Conservation (phyloP, 352 stramenopile species). For the Phytophthora pluvialis region DNA sequence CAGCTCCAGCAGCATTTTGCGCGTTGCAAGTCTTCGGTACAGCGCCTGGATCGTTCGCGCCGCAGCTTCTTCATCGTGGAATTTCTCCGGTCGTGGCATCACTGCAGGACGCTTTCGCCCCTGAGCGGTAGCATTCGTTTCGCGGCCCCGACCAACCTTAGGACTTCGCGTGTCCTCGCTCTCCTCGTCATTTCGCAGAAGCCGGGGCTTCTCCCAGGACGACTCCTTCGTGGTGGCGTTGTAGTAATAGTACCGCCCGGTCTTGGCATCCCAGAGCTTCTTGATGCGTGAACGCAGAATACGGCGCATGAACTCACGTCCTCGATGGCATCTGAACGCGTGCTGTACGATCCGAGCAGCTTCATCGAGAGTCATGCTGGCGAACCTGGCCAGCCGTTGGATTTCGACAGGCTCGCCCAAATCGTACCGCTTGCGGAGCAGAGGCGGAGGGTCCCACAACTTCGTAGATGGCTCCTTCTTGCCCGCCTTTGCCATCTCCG, state of each 20-base stretch:
- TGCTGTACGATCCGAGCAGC: constrained; percentile 64
- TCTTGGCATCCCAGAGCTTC: constrained; percentile 60
- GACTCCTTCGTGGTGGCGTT: constrained; percentile 74
- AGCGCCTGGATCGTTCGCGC: constrained; percentile 67
- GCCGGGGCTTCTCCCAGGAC: constrained; percentile 66
- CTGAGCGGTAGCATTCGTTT: background rate
- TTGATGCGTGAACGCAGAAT: constrained; percentile 62
- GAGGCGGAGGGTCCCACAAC: constrained; percentile 38
- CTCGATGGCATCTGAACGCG: constrained; percentile 50
- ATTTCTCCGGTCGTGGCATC: constrained; percentile 40
- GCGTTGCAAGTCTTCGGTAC: constrained; percentile 56
- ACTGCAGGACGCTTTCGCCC: constrained; percentile 13
- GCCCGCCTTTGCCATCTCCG: background rate
- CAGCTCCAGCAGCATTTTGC: constrained; percentile 50
- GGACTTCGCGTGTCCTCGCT: constrained; percentile 26
- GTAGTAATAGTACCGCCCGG: constrained; percentile 72
- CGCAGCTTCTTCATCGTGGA: constrained; percentile 42
- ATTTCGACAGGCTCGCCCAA: constrained; percentile 74
- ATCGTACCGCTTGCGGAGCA: constrained; percentile 64
- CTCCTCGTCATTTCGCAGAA: constrained; percentile 40
- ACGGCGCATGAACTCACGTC: constrained; percentile 43
- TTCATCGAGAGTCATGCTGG: constrained; percentile 56
- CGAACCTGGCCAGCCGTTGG: constrained; percentile 48
- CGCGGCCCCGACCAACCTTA: background rate
- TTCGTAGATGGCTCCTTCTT: constrained; percentile 32